phyloP scores from a whole-genome alignment of 331 rosid species.

The Arachis monticola region DNA sequence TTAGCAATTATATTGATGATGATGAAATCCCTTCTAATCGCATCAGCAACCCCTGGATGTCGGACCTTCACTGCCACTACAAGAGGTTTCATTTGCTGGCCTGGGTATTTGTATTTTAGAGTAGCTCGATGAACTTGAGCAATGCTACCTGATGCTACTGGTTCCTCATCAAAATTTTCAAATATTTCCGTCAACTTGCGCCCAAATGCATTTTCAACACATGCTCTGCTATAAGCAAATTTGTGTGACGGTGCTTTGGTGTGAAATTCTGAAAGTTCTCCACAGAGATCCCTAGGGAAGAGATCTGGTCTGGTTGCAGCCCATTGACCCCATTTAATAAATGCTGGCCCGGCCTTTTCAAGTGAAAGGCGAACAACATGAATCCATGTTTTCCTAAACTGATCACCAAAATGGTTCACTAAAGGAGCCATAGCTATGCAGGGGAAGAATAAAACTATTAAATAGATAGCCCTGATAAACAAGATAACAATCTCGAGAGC shows the following conservation, averaged over 20 bases:
- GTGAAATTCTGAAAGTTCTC: conserved; percentile 73
- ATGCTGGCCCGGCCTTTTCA: conserved; percentile 79
- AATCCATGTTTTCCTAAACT: conserved; percentile 70
- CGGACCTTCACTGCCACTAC: conserved; percentile 84
- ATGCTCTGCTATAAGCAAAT: conserved; percentile 62
- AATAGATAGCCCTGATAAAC: conserved; percentile 66
- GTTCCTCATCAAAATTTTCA: conserved; percentile 74
- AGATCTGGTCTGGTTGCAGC: conserved; percentile 88
- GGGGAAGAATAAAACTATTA: conserved; percentile 69
- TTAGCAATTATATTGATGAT: conserved; percentile 64
- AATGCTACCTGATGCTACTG: conserved; percentile 86
- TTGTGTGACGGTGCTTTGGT: conserved; percentile 79
- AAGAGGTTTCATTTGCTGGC: conserved; percentile 63
- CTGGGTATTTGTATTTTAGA: conserved; percentile 71
- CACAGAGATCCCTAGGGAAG: conserved; percentile 77
- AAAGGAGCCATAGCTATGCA: conserved; percentile 77
- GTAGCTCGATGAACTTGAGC: conserved; percentile 90
- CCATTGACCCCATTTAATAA: conserved; percentile 96
- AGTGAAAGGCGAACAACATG: conserved; percentile 59
- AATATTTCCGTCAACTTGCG: conserved; percentile 69
- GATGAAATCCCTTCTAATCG: conserved; percentile 74
- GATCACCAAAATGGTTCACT: conserved; percentile 52
- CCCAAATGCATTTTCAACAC: conserved; percentile 78
- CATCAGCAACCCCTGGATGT: conserved; percentile 85
- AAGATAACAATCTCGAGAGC: conserved; percentile 60